phyloP scores from a whole-genome alignment of 2,329 filamentous ascomycete species.

The Penicillium sp. region DNA sequence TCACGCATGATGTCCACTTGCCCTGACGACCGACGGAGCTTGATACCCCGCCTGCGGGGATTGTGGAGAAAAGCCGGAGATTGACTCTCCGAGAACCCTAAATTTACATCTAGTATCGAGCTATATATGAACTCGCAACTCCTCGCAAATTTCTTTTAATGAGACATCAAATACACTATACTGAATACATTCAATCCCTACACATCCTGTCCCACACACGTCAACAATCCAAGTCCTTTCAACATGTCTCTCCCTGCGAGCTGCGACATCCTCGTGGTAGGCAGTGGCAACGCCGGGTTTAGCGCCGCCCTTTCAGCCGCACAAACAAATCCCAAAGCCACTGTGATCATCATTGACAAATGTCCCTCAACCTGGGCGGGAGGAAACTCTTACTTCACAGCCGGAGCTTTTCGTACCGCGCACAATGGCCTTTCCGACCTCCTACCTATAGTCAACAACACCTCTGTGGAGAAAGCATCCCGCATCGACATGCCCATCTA shows the following conservation, averaged over 20 bases:
- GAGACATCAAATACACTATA: neutral
- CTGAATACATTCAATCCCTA: neutral
- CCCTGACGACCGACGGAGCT: neutral
- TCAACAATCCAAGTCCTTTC: neutral
- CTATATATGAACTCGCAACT: neutral
- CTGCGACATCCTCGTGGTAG: conserved; percentile 54
- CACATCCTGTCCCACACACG: neutral
- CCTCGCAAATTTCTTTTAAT: neutral
- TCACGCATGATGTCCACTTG: no score
- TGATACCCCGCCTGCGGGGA: conserved; percentile 6
- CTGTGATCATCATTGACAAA: conserved; percentile 61
- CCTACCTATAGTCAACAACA: conserved; percentile 63
- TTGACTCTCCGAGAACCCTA: conserved; percentile 1
- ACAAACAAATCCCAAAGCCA: conserved; percentile 36
- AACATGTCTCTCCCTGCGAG: conserved; percentile 3
- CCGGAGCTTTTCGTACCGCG: conserved; percentile 62
- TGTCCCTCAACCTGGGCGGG: conserved; percentile 60
- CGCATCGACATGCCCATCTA: conserved; percentile 63
- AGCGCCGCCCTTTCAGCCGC: conserved; percentile 59
- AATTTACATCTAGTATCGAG: neutral
- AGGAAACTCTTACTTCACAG: conserved; percentile 67
- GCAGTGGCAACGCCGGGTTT: conserved; percentile 66
- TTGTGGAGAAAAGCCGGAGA: neutral
- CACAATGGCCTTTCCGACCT: conserved; percentile 59
- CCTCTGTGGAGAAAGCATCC: conserved; percentile 45